Percentiles rank a stretch among this genome's conserved stretches.
Evolutionary conservation across 371 early-diverging fungal species (phyloP).

Genomic region (Mycotypha africana): DNA sequence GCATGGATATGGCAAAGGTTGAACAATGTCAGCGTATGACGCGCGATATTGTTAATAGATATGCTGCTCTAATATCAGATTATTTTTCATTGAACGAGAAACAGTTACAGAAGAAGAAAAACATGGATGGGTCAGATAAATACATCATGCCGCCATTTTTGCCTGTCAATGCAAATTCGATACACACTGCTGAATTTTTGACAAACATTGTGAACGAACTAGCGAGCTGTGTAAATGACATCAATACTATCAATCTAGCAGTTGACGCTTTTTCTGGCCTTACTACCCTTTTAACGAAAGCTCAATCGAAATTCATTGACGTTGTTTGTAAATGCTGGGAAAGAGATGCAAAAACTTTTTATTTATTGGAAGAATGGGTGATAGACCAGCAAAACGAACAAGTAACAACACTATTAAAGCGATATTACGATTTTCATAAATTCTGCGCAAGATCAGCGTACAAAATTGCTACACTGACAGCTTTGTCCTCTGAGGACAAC

Average conservation of each 20-base stretch:
- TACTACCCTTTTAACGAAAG: constrained; percentile 46
- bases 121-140: constrained; percentile 18
- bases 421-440: constrained; percentile 70
- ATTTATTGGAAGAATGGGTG: constrained; percentile 83
- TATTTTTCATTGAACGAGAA: constrained; percentile 44
- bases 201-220: constrained; percentile 49
- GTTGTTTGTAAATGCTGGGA: constrained; percentile 53
- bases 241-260: constrained; percentile 48
- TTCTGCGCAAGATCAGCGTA: constrained; percentile 61
- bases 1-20: constrained; percentile 65
- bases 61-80: constrained; percentile 51
- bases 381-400: constrained; percentile 69
- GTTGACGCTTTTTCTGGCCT: constrained; percentile 53
- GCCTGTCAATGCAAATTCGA: constrained; percentile 47
- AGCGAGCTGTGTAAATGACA: constrained; percentile 55
- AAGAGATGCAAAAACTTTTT: constrained; percentile 74
- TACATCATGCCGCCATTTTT: constrained; percentile 31
- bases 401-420: constrained; percentile 55
- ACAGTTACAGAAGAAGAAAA: constrained; percentile 18
- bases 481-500: constrained; percentile 34
- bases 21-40: constrained; percentile 77
- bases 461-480: constrained; percentile 51
- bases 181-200: constrained; percentile 53
- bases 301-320: constrained; percentile 54
- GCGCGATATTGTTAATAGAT: constrained; percentile 64